phyloP scores from a whole-genome alignment of 2,329 filamentous ascomycete genomes.

The Cryphonectria parasitica region DNA sequence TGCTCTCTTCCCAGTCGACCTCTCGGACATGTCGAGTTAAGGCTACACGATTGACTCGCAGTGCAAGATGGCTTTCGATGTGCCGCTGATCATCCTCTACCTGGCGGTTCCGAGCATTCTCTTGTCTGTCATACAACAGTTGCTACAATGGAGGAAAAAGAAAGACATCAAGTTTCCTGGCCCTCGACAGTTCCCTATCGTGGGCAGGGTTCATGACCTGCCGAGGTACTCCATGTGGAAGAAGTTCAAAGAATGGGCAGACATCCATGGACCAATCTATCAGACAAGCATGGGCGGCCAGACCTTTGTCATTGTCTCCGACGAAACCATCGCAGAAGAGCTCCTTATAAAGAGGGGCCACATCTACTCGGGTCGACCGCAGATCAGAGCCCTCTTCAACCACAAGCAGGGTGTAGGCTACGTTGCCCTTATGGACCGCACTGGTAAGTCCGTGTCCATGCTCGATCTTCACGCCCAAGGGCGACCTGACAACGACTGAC shows the following conservation, averaged over 20 bases:
- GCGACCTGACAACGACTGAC: not conserved
- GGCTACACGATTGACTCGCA: not conserved
- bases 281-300: slow-evolving; percentile 45
- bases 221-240: slow-evolving; percentile 52
- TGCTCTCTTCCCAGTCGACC: not conserved
- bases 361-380: slow-evolving; percentile 54
- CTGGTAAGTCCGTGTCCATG: slow-evolving; percentile 42
- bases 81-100: slow-evolving; percentile 46
- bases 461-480: too few species aligned
- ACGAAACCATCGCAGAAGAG: slow-evolving; percentile 53
- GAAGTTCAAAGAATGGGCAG: slow-evolving; percentile 54
- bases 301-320: slow-evolving; percentile 50
- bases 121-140: slow-evolving; percentile 45
- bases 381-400: slow-evolving; percentile 52
- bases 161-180: slow-evolving; percentile 45
- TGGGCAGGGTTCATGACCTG: slow-evolving; percentile 54
- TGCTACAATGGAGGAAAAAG: slow-evolving; percentile 42
- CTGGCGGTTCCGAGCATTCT: slow-evolving; percentile 51
- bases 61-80: slow-evolving; percentile 41
- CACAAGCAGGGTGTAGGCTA: slow-evolving; percentile 54
- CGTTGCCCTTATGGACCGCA: slow-evolving; percentile 55
- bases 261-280: slow-evolving; percentile 48
- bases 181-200: slow-evolving; percentile 50
- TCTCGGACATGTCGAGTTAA: not conserved
- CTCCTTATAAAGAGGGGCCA: slow-evolving; percentile 54